A percentile compares a stretch with the other conserved stretches of the same genome.
These are phyloP conservation scores for Trifolium subterraneum DNA, from an alignment of 306 rosid species.

Conservation along the genomic window DNA sequence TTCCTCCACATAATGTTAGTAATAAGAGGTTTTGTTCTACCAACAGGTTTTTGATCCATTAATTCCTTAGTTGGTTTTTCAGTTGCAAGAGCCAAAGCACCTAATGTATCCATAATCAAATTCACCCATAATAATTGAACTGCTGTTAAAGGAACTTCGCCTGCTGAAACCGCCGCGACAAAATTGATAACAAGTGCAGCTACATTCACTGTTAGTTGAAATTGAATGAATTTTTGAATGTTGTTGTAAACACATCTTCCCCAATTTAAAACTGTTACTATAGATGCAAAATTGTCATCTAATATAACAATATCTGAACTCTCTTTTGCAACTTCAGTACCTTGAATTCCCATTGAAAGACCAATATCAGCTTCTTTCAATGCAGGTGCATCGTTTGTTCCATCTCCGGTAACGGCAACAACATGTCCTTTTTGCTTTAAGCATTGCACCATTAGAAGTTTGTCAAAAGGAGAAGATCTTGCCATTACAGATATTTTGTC, in stretches of 20 bases:
- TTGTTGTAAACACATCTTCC: conserved; percentile 51
- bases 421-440: conserved; percentile 47
- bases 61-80: conserved; percentile 44
- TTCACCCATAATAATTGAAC: conserved; percentile 49
- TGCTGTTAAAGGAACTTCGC: conserved; percentile 47
- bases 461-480: conserved; percentile 51
- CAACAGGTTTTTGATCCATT: conserved; percentile 45
- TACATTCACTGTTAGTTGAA: conserved; percentile 47
- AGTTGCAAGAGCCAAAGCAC: conserved; percentile 48
- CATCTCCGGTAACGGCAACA: conserved; percentile 49
- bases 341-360: conserved; percentile 50
- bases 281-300: conserved; percentile 44
- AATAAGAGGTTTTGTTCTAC: conserved; percentile 45
- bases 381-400: conserved; percentile 50
- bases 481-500: conserved; percentile 49
- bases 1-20: conserved; percentile 51
- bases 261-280: conserved; percentile 45
- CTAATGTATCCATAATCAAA: conserved; percentile 50
- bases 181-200: conserved; percentile 48
- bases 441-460: conserved; percentile 50
- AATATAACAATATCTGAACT: conserved; percentile 48
- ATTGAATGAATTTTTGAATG: conserved; percentile 48
- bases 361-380: conserved; percentile 51
- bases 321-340: conserved; percentile 51
- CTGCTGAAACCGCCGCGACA: conserved; percentile 47